A percentile compares a stretch with the other conserved stretches of the same genome.
phyloP scores from a whole-genome alignment of 345 rosid species.

The Melaleuca quinquenervia region DNA sequence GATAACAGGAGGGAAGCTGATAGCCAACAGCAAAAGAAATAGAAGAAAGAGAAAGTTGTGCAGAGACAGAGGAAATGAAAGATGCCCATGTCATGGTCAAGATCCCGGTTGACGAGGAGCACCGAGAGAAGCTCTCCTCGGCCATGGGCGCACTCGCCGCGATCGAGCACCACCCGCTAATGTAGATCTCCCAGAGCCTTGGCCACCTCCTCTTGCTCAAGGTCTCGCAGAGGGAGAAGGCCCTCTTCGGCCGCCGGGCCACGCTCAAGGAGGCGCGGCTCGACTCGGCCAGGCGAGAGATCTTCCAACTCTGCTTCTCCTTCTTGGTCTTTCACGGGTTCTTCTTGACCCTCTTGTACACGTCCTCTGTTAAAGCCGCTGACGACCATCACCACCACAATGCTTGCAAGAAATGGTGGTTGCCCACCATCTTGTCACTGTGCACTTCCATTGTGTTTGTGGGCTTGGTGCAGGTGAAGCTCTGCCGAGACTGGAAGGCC shows the following conservation, averaged over 20 bases:
- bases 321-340: slow-evolving; percentile 62
- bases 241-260: slow-evolving; percentile 37
- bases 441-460: slow-evolving; percentile 60
- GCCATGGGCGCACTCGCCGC: slow-evolving; percentile 24
- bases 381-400: not conserved
- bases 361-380: slow-evolving; percentile 23
- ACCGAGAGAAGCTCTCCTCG: slow-evolving; percentile 28
- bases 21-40: no score
- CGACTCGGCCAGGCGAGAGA: slow-evolving; percentile 68
- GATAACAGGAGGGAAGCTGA: no score
- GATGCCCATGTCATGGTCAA: slow-evolving; percentile 60
- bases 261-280: slow-evolving; percentile 51
- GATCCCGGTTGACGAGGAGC: slow-evolving; percentile 78
- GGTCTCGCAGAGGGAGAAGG: slow-evolving; percentile 91
- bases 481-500: slow-evolving; percentile 66
- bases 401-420: slow-evolving; percentile 77
- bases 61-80: no score
- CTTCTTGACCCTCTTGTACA: slow-evolving; percentile 52
- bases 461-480: slow-evolving; percentile 59
- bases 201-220: slow-evolving; percentile 89
- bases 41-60: no score
- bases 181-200: slow-evolving; percentile 81
- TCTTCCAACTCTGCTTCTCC: slow-evolving; percentile 75
- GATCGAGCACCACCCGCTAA: slow-evolving; percentile 79
- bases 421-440: slow-evolving; percentile 43